Base-by-base conservation (phyloP, 2,329 filamentous ascomycete genomes). In the Aspergillus sp. region DNA sequence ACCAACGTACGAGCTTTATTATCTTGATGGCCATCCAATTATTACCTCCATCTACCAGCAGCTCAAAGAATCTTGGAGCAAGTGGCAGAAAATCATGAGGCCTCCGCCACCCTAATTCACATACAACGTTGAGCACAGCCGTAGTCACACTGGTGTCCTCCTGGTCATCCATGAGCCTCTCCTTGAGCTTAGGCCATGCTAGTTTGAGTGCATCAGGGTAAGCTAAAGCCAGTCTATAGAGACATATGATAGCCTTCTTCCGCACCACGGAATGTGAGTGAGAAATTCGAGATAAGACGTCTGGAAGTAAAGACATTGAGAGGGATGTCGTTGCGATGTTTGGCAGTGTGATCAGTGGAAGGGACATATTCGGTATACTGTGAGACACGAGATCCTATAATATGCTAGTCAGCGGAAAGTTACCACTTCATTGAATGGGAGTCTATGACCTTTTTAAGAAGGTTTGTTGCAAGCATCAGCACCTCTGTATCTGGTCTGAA, bases 11-110 rank as follows among this genome's bases (percentile, higher is more conserved):
- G 64, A 99, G 84, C 79, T 99, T 99, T 75, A 99, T 98, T 64
- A 99, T 87, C 76, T 99, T 99, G 74, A 99, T 99, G 61, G 93
- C 93, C 94, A 99, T 98, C 95, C 95, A 99, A 77, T 99, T 99
- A 77, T 99, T 98, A 39, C 90, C 90, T 58, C 92, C 89, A 62
- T 96, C 90, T 12, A 97, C 93, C 25, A 99, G 81, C 17, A 99
- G 83, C 72, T 97, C 93, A 70, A 98, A 99, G 25, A 99, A 79
- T 60, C 95, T 85, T 8, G 95, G 95, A 0, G 95, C 95, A 30
- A 99, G 82, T 13, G 95, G 91, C 30, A 99, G 81, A 69, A 98
- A 98, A 76, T 99, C 95, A 67, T 94, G 89, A 4, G 95, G 95
- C 67, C 95, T 85, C 68, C 95, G 87, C 91, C 94, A 97, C 5